Conservation (phyloP, 495 filamentous ascomycete species). For the Aspergillus sparsus region DNA sequence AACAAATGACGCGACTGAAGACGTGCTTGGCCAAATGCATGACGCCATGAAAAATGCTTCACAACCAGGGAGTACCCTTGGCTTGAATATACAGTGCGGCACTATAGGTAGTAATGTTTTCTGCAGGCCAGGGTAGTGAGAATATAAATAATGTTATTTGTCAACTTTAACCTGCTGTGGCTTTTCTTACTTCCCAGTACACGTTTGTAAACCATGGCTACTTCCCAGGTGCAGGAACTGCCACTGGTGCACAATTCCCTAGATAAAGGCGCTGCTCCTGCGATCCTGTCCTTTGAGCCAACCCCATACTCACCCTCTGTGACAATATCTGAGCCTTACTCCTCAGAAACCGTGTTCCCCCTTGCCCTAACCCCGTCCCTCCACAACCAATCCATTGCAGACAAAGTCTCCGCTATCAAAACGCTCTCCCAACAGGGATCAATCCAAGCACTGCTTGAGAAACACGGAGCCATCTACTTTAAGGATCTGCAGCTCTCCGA, state of each 20-base stretch:
- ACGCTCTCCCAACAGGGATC: neutral
- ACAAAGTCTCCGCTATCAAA: slow-evolving; percentile 10
- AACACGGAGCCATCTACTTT: slow-evolving; percentile 12
- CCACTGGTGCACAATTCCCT: neutral
- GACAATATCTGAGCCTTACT: slow-evolving; percentile 1
- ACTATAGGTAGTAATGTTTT: too few species aligned
- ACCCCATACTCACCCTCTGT: neutral
- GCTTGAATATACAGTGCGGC: neutral
- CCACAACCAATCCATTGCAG: neutral
- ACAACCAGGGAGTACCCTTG: neutral
- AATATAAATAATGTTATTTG: too few species aligned
- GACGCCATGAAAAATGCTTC: neutral
- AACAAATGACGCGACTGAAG: slow-evolving; percentile 11
- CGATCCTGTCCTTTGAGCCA: neutral
- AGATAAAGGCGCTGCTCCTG: neutral
- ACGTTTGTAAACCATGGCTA: neutral
- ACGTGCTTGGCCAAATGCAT: slow-evolving; percentile 11
- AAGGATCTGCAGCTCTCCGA: neutral
- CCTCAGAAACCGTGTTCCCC: slow-evolving; percentile 2
- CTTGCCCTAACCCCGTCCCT: slow-evolving; percentile 5
- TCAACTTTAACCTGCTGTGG: too few species aligned
- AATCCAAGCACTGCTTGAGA: neutral
- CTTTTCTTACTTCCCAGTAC: neutral
- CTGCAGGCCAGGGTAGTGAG: too few species aligned
- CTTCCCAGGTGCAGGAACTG: neutral